Conservation (phyloP, 2,329 filamentous ascomycete genomes). For the Zasmidium cellare region DNA sequence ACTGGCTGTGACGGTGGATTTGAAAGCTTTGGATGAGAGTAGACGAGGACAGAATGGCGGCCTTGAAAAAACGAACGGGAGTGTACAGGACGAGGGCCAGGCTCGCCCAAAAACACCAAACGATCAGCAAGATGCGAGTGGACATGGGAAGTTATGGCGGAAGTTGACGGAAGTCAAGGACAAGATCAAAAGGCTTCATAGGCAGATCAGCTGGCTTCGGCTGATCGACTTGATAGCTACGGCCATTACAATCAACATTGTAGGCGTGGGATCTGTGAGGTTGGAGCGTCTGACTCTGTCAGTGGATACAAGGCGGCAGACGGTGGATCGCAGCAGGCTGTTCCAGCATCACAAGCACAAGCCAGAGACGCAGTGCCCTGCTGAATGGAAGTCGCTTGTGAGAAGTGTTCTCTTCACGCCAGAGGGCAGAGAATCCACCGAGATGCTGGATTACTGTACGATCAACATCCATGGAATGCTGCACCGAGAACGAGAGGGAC, state of each 20-base stretch:
- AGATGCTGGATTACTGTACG: conserved; percentile 83
- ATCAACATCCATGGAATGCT: conserved; percentile 90
- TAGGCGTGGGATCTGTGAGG: conserved; percentile 81
- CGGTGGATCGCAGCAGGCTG: conserved; percentile 84
- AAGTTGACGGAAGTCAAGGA: conserved; percentile 78
- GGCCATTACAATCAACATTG: conserved; percentile 73
- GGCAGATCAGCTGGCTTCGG: conserved; percentile 83
- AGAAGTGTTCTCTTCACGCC: conserved; percentile 87
- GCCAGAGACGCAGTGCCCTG: conserved; percentile 67
- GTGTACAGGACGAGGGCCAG: conserved; percentile 12
- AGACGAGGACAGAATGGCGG: conserved; percentile 15
- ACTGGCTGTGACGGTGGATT: conserved; percentile 78
- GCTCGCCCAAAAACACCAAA: conserved; percentile 12
- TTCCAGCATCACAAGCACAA: conserved; percentile 76
- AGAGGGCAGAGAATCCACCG: conserved; percentile 78
- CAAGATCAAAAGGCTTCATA: conserved; percentile 79
- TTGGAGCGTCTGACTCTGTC: conserved; percentile 81
- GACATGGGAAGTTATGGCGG: conserved; percentile 72
- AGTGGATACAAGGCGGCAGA: conserved; percentile 88
- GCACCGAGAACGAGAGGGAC: conserved; percentile 79
- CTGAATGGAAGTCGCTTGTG: conserved; percentile 89
- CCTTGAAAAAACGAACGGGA: conserved; percentile 18
- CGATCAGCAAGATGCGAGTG: conserved; percentile 35
- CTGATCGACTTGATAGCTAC: conserved; percentile 86
- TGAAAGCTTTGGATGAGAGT: conserved; percentile 58